Percentiles rank a stretch among this genome's conserved stretches.
phyloP scores from a whole-genome alignment of 73 alveolate genomes.

The Stentor roeselii region DNA sequence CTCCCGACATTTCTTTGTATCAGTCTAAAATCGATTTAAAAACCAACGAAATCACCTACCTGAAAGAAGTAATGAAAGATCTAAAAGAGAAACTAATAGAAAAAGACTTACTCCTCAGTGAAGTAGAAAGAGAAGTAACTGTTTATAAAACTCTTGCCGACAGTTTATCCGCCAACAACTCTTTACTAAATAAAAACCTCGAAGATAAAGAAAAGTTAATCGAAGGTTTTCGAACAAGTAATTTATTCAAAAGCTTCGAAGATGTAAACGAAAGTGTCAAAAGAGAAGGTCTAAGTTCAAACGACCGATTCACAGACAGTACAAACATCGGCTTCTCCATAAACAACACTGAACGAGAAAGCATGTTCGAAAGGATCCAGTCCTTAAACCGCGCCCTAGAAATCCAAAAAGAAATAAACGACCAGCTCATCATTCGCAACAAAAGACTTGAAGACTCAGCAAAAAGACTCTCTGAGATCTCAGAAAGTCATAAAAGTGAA shows the following conservation, averaged over 20 bases:
- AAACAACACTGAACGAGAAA: neutral
- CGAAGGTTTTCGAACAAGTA: neutral
- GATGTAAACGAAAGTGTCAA: neutral
- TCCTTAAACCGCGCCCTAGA: neutral
- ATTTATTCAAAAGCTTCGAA: neutral
- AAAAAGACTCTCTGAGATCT: neutral
- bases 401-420: neutral
- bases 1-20: neutral
- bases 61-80: neutral
- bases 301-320: neutral
- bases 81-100: neutral
- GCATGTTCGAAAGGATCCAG: neutral
- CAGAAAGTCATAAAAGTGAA: neutral
- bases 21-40: neutral
- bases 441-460: neutral
- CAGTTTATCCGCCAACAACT: neutral
- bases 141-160: neutral
- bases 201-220: neutral
- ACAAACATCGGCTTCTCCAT: neutral
- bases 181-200: neutral
- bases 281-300: neutral
- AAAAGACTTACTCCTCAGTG: neutral
- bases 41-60: neutral
- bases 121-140: slow-evolving; percentile 7
- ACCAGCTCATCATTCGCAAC: neutral